These are phyloP conservation scores for Clarireedia hainanense DNA, from an alignment of 2,329 filamentous ascomycete species.

Conservation along the genomic window DNA sequence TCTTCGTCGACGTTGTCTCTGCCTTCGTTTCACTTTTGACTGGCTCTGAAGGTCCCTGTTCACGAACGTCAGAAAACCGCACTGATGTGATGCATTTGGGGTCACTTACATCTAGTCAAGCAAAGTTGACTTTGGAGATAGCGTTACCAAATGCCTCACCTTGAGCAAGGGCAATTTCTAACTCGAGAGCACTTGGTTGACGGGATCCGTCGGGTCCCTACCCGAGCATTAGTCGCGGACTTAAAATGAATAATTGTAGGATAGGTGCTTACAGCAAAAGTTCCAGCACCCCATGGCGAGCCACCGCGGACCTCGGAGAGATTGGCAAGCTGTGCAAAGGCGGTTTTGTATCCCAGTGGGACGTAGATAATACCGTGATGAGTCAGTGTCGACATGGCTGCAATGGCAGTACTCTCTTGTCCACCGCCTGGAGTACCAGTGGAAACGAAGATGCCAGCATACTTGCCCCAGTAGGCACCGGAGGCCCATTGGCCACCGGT, in stretches of 20 bases:
- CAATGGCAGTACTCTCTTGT: slow-evolving; percentile 81
- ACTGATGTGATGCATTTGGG: not conserved
- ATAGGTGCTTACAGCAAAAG: slow-evolving; percentile 56
- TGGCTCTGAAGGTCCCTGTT: slow-evolving; percentile 33
- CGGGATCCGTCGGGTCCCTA: slow-evolving; percentile 68
- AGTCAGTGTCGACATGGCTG: slow-evolving; percentile 73
- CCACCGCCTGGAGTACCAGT: slow-evolving; percentile 81
- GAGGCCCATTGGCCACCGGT: slow-evolving; percentile 76
- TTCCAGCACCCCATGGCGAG: slow-evolving; percentile 87
- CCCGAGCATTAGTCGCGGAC: slow-evolving; percentile 12
- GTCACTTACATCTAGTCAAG: slow-evolving; percentile 61
- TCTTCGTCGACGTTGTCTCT: slow-evolving; percentile 23
- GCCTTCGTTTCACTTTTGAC: slow-evolving; percentile 10
- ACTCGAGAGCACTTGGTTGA: slow-evolving; percentile 67
- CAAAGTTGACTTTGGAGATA: slow-evolving; percentile 61
- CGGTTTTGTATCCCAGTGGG: slow-evolving; percentile 84
- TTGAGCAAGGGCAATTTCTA: slow-evolving; percentile 73
- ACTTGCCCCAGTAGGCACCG: slow-evolving; percentile 78
- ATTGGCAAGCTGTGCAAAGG: slow-evolving; percentile 63
- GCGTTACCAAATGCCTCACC: slow-evolving; percentile 77
- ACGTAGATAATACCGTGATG: slow-evolving; percentile 97
- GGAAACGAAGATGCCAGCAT: slow-evolving; percentile 83
- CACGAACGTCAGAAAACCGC: not conserved
- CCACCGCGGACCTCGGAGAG: slow-evolving; percentile 78
- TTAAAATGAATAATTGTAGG: not conserved